These are phyloP conservation scores for Clonostachys rhizophaga DNA, from an alignment of 2,329 filamentous ascomycete species.

Conservation along the genomic window DNA sequence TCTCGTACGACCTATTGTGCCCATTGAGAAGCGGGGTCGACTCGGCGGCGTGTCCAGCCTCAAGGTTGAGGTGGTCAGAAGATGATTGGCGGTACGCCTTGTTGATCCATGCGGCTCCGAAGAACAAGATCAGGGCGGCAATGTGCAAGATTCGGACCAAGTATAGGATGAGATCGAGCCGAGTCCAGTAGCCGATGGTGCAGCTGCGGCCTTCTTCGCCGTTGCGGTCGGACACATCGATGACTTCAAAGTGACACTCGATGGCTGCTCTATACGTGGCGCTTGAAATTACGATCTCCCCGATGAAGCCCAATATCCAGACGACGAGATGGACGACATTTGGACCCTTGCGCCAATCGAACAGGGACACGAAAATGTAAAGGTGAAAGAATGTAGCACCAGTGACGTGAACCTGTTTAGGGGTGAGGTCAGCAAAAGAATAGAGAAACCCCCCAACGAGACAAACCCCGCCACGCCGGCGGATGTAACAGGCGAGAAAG, in stretches of 20 bases:
- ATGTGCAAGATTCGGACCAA: conserved; percentile 66
- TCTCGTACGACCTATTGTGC: conserved; percentile 26
- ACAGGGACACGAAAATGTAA: conserved; percentile 78
- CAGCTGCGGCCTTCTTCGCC: conserved; percentile 16
- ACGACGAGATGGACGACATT: conserved; percentile 74
- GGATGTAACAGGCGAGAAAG: neutral
- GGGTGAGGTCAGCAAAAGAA: conserved; percentile 2
- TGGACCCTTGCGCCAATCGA: conserved; percentile 79
- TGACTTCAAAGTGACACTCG: conserved; percentile 49
- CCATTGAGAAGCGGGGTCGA: conserved; percentile 57
- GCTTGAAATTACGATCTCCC: conserved; percentile 69
- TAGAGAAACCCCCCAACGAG: too few species aligned
- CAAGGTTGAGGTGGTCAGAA: conserved; percentile 16
- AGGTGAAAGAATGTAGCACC: conserved; percentile 84
- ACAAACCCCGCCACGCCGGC: too few species aligned
- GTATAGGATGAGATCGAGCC: conserved; percentile 61
- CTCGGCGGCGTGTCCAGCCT: conserved; percentile 46
- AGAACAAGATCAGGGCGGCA: conserved; percentile 48
- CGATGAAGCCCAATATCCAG: conserved; percentile 69
- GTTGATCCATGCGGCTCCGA: conserved; percentile 32
- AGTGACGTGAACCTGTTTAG: conserved; percentile 71
- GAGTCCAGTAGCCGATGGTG: conserved; percentile 28
- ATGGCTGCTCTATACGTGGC: conserved; percentile 66
- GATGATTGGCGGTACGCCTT: conserved; percentile 29
- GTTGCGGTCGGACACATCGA: conserved; percentile 6